Conservation (phyloP, 208 protist species). For the Zelonia costaricensis region DNA sequence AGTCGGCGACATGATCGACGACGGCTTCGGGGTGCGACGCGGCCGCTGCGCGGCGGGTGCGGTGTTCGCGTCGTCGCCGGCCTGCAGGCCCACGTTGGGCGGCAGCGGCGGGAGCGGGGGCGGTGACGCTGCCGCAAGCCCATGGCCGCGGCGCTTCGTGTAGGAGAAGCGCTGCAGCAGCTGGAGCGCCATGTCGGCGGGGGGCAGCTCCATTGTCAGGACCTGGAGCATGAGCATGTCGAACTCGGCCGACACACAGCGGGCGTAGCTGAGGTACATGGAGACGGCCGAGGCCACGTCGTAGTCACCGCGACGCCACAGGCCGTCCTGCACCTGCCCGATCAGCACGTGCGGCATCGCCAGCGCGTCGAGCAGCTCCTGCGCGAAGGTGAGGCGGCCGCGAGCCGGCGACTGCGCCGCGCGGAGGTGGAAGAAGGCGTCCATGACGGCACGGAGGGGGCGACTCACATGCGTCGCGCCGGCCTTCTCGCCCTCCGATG, state of each 20-base stretch:
- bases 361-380: conserved; percentile 61
- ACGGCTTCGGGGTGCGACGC: too few species aligned
- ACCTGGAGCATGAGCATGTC: conserved; percentile 72
- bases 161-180: conserved; percentile 73
- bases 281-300: conserved; percentile 26
- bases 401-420: conserved; percentile 12
- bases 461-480: conserved; percentile 1
- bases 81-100: too few species aligned
- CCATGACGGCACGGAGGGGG: conserved; percentile 25
- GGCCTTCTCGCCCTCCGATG: background rate
- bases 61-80: background rate
- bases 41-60: background rate
- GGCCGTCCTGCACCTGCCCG: conserved; percentile 46
- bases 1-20: background rate
- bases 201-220: conserved; percentile 48
- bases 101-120: too few species aligned
- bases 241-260: conserved; percentile 25
- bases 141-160: background rate
- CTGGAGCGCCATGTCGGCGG: conserved; percentile 56
- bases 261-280: conserved; percentile 36
- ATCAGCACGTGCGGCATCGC: conserved; percentile 80
- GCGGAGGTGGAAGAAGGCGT: conserved; percentile 26
- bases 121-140: background rate
- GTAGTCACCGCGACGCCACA: conserved; percentile 61
- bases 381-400: conserved; percentile 18